Conservation (phyloP, 257 asterid species). For the Prunella vulgaris region DNA sequence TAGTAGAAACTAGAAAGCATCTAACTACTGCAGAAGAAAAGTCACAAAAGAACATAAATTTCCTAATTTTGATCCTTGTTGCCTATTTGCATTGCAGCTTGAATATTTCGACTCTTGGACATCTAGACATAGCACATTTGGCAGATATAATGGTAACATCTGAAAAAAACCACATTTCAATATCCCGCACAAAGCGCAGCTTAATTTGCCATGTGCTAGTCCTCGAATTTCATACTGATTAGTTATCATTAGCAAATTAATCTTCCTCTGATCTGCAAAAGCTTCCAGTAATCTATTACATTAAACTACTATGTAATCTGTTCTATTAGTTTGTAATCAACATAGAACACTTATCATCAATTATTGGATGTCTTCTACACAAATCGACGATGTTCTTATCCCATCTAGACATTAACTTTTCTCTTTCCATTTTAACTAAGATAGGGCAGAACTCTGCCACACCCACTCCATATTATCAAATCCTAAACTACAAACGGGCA, state of each 20-base stretch:
- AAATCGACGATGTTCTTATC: neutral
- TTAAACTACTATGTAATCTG: neutral
- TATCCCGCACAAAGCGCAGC: neutral
- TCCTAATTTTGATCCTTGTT: too few relatives aligned
- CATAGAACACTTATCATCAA: neutral
- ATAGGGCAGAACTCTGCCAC: too few relatives aligned
- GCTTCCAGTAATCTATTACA: too few relatives aligned
- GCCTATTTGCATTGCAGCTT: neutral
- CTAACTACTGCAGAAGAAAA: neutral
- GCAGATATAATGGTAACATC: neutral
- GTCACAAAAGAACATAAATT: too few relatives aligned
- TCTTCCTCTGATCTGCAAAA: too few relatives aligned
- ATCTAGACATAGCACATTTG: neutral
- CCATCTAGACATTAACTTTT: neutral
- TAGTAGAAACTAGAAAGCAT: neutral
- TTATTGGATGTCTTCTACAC: neutral
- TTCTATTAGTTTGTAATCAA: neutral
- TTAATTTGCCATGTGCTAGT: too few relatives aligned
- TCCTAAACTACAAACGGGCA: conserved; percentile 2
- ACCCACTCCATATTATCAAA: neutral
- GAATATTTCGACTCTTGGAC: neutral
- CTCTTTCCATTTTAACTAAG: neutral
- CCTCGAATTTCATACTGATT: too few relatives aligned
- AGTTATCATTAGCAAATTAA: too few relatives aligned
- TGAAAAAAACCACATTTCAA: neutral